Evolutionary conservation across 2,329 filamentous ascomycete species (phyloP).

Genomic region (Colletotrichum paranaense): DNA sequence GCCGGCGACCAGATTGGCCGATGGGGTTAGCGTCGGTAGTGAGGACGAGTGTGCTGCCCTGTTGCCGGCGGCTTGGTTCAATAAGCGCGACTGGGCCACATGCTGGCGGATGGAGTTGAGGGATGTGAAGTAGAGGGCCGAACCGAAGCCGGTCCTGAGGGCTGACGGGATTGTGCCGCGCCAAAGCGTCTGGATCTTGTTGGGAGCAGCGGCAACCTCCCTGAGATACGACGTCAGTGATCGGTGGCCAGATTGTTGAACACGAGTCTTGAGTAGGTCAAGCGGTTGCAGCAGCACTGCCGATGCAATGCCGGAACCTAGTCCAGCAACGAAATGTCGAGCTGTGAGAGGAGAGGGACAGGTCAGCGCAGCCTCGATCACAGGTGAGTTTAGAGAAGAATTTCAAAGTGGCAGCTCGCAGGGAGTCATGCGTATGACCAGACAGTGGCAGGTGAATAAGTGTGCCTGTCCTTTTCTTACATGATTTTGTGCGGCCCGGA

Average conservation of each 20-base stretch:
- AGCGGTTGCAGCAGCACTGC: conserved; percentile 93
- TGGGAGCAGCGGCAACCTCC: conserved; percentile 74
- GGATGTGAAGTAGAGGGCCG: conserved; percentile 91
- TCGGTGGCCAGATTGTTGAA: conserved; percentile 84
- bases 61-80: conserved; percentile 32
- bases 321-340: conserved; percentile 90
- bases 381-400: background rate
- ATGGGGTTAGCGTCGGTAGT: conserved; percentile 84
- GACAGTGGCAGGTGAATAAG: background rate
- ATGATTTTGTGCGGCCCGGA: conserved; percentile 24
- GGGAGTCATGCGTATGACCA: background rate
- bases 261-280: conserved; percentile 94
- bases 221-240: conserved; percentile 77
- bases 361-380: background rate
- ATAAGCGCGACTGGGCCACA: conserved; percentile 49
- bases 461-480: conserved; percentile 5
- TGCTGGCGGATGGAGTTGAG: conserved; percentile 85
- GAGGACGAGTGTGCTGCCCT: conserved; percentile 68
- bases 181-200: conserved; percentile 80
- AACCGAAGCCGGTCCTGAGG: conserved; percentile 92
- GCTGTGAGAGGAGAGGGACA: conserved; percentile 52
- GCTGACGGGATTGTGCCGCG: conserved; percentile 91
- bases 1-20: conserved; percentile 86
- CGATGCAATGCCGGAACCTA: conserved; percentile 87
- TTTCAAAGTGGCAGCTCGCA: background rate